Evolutionary conservation across 495 filamentous ascomycete genomes (phyloP).

Genomic region (Penicillium lividum): DNA sequence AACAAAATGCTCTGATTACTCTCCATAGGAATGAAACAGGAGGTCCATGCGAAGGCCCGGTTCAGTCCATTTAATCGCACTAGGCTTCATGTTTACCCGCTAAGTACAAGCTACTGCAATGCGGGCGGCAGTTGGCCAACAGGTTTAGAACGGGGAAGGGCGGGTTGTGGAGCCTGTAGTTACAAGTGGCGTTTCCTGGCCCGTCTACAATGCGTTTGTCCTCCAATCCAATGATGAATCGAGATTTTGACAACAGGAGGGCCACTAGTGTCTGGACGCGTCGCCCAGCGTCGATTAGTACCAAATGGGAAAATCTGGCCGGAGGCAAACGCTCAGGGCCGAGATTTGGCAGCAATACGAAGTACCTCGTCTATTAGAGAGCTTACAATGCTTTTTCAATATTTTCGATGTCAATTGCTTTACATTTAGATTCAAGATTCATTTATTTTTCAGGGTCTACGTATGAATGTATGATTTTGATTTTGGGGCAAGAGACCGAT

Average conservation of each 20-base stretch:
- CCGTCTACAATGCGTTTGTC: not conserved
- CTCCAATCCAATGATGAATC: not conserved
- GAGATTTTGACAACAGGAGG: not conserved
- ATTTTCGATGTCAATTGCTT: too few species aligned
- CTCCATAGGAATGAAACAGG: not conserved
- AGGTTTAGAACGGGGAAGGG: conserved; percentile 3
- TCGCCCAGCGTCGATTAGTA: not conserved
- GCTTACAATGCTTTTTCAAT: too few species aligned
- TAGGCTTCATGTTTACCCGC: not conserved
- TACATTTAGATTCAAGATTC: too few species aligned
- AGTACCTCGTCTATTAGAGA: too few species aligned
- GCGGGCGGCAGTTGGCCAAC: too few species aligned
- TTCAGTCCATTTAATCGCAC: not conserved
- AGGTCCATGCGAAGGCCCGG: not conserved
- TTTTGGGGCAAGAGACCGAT: not conserved
- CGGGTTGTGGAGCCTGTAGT: conserved; percentile 20
- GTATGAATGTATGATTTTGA: too few species aligned
- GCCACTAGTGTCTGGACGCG: too few species aligned
- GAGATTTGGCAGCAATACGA: too few species aligned
- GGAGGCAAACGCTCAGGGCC: not conserved
- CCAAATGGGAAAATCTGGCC: not conserved
- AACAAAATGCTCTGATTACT: not conserved
- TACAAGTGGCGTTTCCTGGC: conserved; percentile 11
- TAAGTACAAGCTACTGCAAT: too few species aligned
- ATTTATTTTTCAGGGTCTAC: too few species aligned